Evolutionary conservation across 2,329 filamentous ascomycete genomes (phyloP).

Genomic region (Elsinoe australis): DNA sequence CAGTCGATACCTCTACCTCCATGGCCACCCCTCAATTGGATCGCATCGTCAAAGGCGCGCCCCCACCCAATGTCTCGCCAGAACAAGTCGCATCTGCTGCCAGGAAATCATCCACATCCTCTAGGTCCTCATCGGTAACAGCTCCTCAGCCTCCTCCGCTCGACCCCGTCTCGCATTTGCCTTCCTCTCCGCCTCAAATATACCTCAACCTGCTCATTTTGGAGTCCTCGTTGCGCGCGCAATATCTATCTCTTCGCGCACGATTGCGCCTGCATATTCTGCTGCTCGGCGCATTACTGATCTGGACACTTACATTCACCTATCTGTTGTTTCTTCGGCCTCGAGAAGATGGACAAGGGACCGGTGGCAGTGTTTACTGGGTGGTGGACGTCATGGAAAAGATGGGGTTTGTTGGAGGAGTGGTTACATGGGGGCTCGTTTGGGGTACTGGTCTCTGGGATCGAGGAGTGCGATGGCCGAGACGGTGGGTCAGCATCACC

Average conservation of each 20-base stretch:
- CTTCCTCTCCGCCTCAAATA: constrained; percentile 90
- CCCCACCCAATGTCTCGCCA: constrained; percentile 52
- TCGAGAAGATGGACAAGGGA: constrained; percentile 84
- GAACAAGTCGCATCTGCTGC: constrained; percentile 34
- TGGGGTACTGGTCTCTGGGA: constrained; percentile 98
- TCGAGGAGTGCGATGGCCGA: constrained; percentile 85
- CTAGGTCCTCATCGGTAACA: constrained; percentile 36
- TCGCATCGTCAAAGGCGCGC: constrained; percentile 85
- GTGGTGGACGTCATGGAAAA: constrained; percentile 84
- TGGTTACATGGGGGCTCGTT: constrained; percentile 77
- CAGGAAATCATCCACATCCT: constrained; percentile 33
- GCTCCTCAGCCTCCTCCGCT: constrained; percentile 30
- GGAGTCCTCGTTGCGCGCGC: constrained; percentile 83
- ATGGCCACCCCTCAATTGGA: constrained; percentile 50
- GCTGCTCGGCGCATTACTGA: constrained; percentile 68
- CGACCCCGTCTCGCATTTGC: constrained; percentile 71
- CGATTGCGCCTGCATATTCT: constrained; percentile 88
- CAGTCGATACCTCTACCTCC: background rate
- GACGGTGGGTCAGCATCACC: constrained; percentile 79
- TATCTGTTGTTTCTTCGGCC: constrained; percentile 92
- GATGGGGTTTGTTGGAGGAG: constrained; percentile 81
- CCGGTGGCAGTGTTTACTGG: constrained; percentile 95
- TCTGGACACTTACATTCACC: constrained; percentile 78
- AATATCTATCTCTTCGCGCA: constrained; percentile 84
- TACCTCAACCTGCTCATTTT: constrained; percentile 97